Evolutionary conservation across 805 yeast genomes (phyloP), one percentile per base, ranked within the genome.

Genomic region (Wickerhamomyces bisporus): DNA sequence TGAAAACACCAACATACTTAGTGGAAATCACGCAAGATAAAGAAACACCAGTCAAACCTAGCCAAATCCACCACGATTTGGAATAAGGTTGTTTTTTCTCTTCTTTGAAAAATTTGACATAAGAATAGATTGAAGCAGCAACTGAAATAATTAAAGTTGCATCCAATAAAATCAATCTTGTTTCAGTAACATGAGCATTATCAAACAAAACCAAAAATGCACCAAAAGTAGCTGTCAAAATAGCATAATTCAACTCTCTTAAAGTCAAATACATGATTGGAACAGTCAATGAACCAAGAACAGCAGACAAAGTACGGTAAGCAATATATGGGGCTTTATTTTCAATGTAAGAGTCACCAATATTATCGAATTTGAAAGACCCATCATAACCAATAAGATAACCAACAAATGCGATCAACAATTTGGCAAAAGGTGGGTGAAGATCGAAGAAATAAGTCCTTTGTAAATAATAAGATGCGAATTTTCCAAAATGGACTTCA

Each of bases 381-480:
- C 99, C 99, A 54, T 83, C 79, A 60, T 86, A 93, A 3, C 97
- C 96, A 36, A 82, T 78, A 18, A 93, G 52, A 71, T 81, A 87
- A 30, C 98, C 99, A 28, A 82, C 86, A 41, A 80, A 72, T 0
- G 98, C 98, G 62, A 91, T 86, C 49, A 89, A 70, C 59, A 93
- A 70, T 61, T 93, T 93, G 38, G 96, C 98, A 62, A 93, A 86
- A 17, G 99, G 99, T 9, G 99, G 99, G 64, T 93, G 99, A 36
- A 93, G 78, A 64, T 93, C 99, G 55, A 93, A 93, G 61, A 87
- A 93, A 61, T 86, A 93, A 0, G 96, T 83, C 45, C 96, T 73
- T 61, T 91, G 85, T 42, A 91, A 65, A 61, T 91, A 91, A 62
- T 84, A 82, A 2, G 87, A 76, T 7, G 91, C 91, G 59, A 84